Evolutionary conservation across 2,329 filamentous ascomycete genomes (phyloP).

Genomic region (Rhinocladiella similis): DNA sequence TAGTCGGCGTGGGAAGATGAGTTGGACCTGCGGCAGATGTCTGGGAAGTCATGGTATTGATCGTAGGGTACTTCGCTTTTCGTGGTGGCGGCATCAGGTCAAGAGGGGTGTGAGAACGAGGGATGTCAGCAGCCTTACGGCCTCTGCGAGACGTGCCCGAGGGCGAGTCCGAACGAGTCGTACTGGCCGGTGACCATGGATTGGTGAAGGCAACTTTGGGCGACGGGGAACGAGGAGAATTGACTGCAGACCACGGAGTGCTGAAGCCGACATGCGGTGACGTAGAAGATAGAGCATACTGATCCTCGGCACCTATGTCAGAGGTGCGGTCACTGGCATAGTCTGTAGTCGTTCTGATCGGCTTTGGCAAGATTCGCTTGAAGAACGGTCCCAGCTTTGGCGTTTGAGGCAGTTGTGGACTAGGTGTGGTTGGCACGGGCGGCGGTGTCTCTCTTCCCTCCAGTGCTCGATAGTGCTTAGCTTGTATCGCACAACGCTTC

Average conservation of each 20-base stretch:
- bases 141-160: slow-evolving; percentile 10
- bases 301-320: slow-evolving; percentile 39
- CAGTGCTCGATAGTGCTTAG: slow-evolving; percentile 35
- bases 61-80: slow-evolving; percentile 6
- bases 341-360: slow-evolving; percentile 29
- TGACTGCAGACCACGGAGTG: slow-evolving; percentile 44
- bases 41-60: neutral
- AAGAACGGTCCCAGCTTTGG: slow-evolving; percentile 15
- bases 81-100: slow-evolving; percentile 21
- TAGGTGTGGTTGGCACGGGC: slow-evolving; percentile 5
- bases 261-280: slow-evolving; percentile 43
- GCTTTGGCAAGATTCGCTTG: slow-evolving; percentile 28
- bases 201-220: slow-evolving; percentile 19
- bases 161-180: slow-evolving; percentile 18
- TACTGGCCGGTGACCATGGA: slow-evolving; percentile 22
- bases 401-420: slow-evolving; percentile 13
- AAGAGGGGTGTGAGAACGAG: slow-evolving; percentile 20
- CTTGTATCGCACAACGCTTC: slow-evolving; percentile 47
- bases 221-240: slow-evolving; percentile 37
- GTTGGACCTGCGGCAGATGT: neutral
- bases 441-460: slow-evolving; percentile 25
- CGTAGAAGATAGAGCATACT: slow-evolving; percentile 35
- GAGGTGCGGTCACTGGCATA: slow-evolving; percentile 44
- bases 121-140: slow-evolving; percentile 13
- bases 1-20: neutral